phyloP scores from a whole-genome alignment of 2,329 filamentous ascomycete genomes.

The Pyrenophora seminiperda region DNA sequence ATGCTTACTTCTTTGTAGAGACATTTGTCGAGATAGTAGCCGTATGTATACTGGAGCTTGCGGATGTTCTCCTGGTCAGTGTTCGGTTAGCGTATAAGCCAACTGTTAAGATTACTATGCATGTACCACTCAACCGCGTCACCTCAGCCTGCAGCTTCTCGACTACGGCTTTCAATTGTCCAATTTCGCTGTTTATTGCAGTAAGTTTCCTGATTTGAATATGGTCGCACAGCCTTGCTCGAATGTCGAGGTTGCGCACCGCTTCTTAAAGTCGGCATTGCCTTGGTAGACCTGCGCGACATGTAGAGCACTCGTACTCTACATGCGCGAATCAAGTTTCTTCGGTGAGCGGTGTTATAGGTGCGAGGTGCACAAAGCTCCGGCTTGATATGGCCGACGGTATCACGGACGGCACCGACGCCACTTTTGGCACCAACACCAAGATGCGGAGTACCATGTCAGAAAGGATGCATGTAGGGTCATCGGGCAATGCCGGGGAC shows the following conservation, averaged over 20 bases:
- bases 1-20: slow-evolving; percentile 58
- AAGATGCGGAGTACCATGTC: slow-evolving; percentile 9
- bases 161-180: slow-evolving; percentile 36
- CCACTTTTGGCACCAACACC: slow-evolving; percentile 4
- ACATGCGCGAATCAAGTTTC: slow-evolving; percentile 16
- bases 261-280: slow-evolving; percentile 23
- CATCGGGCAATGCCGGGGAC: slow-evolving; percentile 2
- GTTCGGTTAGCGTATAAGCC: slow-evolving; percentile 16
- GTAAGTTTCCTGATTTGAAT: not conserved
- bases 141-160: slow-evolving; percentile 37
- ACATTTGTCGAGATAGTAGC: slow-evolving; percentile 65
- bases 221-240: not conserved
- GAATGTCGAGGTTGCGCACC: not conserved
- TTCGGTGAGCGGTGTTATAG: slow-evolving; percentile 23
- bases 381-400: slow-evolving; percentile 36
- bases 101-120: not conserved
- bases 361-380: slow-evolving; percentile 10
- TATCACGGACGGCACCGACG: no score
- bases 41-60: slow-evolving; percentile 63
- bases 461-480: slow-evolving; percentile 20
- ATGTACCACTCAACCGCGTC: slow-evolving; percentile 35
- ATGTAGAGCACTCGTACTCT: slow-evolving; percentile 14
- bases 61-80: slow-evolving; percentile 60
- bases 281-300: slow-evolving; percentile 12
- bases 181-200: slow-evolving; percentile 35